A percentile compares a stretch with the other conserved stretches of the same genome.
phyloP scores from a whole-genome alignment of 768 basidiomycete genomes.

The Collybia nuda region DNA sequence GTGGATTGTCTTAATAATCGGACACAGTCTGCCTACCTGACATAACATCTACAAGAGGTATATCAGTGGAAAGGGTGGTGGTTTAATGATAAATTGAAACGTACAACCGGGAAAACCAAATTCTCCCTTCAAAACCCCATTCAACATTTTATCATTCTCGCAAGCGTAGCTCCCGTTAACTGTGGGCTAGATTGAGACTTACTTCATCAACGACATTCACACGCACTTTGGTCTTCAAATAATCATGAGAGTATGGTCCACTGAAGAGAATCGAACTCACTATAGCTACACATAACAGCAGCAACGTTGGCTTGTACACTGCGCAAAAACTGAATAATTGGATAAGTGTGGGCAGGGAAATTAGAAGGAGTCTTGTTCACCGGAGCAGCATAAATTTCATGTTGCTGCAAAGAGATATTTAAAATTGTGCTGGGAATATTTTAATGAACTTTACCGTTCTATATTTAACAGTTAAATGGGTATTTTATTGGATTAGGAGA shows the following conservation, averaged over 20 bases:
- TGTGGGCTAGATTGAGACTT: slow-evolving; percentile 1
- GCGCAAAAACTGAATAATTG: slow-evolving; percentile 39
- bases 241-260: too few species aligned
- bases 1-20: neutral
- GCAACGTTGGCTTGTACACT: slow-evolving; percentile 67
- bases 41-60: slow-evolving; percentile 35
- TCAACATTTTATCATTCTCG: slow-evolving; percentile 59
- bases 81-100: slow-evolving; percentile 10
- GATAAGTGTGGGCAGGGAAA: neutral
- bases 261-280: slow-evolving; percentile 16
- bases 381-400: slow-evolving; percentile 58
- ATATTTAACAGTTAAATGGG: too few species aligned
- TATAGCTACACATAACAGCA: slow-evolving; percentile 67
- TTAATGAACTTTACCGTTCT: too few species aligned
- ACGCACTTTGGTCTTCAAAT: too few species aligned
- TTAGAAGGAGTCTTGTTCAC: slow-evolving; percentile 20
- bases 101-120: slow-evolving; percentile 67
- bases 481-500: neutral
- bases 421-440: too few species aligned
- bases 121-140: slow-evolving; percentile 64
- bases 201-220: too few species aligned
- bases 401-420: slow-evolving; percentile 30
- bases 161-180: slow-evolving; percentile 64
- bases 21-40: slow-evolving; percentile 30
- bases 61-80: too few species aligned